Conservation (phyloP, 1,284 basidiomycete genomes). For the Cutaneotrichosporon arboriforme region DNA sequence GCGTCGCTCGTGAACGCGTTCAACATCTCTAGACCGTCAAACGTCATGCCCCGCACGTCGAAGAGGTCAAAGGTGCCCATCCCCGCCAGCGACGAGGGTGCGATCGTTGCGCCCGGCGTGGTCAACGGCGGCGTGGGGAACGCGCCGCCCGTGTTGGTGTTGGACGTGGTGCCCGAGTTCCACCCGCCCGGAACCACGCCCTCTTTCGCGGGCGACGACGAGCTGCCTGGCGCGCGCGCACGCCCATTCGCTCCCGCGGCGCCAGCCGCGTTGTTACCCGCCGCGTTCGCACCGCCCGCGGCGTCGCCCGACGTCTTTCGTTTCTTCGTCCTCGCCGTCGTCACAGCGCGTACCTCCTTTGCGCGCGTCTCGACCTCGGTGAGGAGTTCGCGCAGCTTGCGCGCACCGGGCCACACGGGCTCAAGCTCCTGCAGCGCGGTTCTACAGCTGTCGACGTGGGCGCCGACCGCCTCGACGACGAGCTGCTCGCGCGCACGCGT, state of each 20-base stretch:
- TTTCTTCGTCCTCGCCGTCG: slow-evolving; percentile 19
- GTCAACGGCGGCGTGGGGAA: slow-evolving; percentile 2
- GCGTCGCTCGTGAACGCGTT: slow-evolving; percentile 37
- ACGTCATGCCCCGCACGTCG: slow-evolving; percentile 43
- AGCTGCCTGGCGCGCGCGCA: background rate
- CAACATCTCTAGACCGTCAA: slow-evolving; percentile 43
- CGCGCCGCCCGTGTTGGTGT: background rate
- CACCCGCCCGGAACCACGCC: background rate
- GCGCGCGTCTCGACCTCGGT: slow-evolving; percentile 42
- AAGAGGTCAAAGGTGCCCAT: slow-evolving; percentile 19
- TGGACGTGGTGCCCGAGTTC: background rate
- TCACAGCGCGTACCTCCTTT: slow-evolving; percentile 32
- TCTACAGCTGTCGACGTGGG: slow-evolving; percentile 70
- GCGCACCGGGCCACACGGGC: slow-evolving; percentile 79
- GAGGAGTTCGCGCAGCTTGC: slow-evolving; percentile 62
- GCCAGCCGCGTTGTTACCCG: background rate
- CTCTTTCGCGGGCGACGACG: background rate
- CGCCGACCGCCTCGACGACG: slow-evolving; percentile 66
- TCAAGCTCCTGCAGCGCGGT: slow-evolving; percentile 71
- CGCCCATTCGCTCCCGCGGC: background rate
- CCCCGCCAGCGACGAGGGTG: background rate
- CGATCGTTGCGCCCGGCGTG: background rate
- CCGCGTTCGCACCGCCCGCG: slow-evolving; percentile 1
- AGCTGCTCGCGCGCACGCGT: slow-evolving; percentile 69
- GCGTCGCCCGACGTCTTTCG: slow-evolving; percentile 16